Percentiles rank a stretch among this genome's conserved stretches.
Conservation (phyloP, 345 rosid genomes). For the Populus deltoides region DNA sequence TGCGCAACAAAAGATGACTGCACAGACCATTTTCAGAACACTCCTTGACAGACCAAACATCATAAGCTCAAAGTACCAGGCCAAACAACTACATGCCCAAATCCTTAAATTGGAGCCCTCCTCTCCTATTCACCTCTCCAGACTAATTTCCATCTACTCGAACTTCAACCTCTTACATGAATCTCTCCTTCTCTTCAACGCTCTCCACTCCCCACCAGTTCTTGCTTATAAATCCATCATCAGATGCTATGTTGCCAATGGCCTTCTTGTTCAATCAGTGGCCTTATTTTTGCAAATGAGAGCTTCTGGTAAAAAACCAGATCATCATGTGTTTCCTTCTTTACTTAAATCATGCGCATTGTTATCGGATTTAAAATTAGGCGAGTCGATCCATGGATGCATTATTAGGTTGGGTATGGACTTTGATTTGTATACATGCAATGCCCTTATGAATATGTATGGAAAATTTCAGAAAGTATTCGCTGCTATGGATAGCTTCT, state of each 20-base stretch:
- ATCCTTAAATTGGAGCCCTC: slow-evolving; percentile 45
- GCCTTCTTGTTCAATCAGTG: slow-evolving; percentile 43
- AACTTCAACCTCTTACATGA: slow-evolving; percentile 51
- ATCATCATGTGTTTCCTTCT: slow-evolving; percentile 67
- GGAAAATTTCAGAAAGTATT: slow-evolving; percentile 43
- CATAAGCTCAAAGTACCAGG: slow-evolving; percentile 44
- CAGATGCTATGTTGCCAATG: slow-evolving; percentile 53
- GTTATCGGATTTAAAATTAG: slow-evolving; percentile 52
- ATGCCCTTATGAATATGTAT: slow-evolving; percentile 89
- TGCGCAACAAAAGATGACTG: slow-evolving; percentile 22
- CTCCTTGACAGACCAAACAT: slow-evolving; percentile 35
- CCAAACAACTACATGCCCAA: slow-evolving; percentile 71
- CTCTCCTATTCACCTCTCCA: slow-evolving; percentile 35
- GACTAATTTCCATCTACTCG: slow-evolving; percentile 59
- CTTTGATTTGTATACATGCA: slow-evolving; percentile 61
- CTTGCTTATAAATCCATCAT: slow-evolving; percentile 78
- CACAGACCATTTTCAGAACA: slow-evolving; percentile 37
- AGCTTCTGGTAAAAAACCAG: slow-evolving; percentile 53
- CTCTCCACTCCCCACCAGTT: slow-evolving; percentile 48
- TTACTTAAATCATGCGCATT: slow-evolving; percentile 62
- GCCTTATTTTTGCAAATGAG: slow-evolving; percentile 54
- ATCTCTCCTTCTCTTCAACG: slow-evolving; percentile 47
- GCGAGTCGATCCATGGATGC: slow-evolving; percentile 76
- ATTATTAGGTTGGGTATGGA: slow-evolving; percentile 58
- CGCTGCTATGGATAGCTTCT: too few species aligned